Evolutionary conservation across 805 yeast genomes (phyloP).

Genomic region (Kodamaea restingae): DNA sequence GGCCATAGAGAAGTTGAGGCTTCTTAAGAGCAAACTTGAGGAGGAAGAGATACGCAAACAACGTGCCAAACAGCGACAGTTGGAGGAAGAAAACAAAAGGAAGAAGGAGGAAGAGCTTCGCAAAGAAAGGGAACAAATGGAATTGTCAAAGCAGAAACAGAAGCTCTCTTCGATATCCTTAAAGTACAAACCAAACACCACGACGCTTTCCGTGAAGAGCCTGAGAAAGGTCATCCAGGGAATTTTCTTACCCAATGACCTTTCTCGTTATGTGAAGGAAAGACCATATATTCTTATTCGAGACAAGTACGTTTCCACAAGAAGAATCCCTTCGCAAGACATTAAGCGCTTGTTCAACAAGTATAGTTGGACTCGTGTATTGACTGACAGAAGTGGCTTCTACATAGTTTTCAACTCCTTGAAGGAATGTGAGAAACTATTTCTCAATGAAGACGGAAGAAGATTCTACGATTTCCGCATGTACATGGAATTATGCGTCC

Average conservation of each 20-base stretch:
- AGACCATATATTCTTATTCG: slow-evolving; percentile 57
- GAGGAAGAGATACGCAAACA: slow-evolving; percentile 33
- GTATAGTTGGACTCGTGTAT: slow-evolving; percentile 63
- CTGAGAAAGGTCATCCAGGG: slow-evolving; percentile 31
- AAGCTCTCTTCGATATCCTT: slow-evolving; percentile 6
- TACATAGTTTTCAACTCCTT: slow-evolving; percentile 63
- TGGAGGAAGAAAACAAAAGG: slow-evolving; percentile 14
- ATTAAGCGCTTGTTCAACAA: slow-evolving; percentile 54
- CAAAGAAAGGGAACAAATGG: slow-evolving; percentile 14
- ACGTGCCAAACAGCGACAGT: slow-evolving; percentile 10
- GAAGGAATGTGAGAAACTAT: slow-evolving; percentile 58
- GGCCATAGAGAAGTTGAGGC: slow-evolving; percentile 29
- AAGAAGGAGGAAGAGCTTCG: slow-evolving; percentile 15
- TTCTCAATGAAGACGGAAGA: slow-evolving; percentile 56
- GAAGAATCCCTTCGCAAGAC: slow-evolving; percentile 49
- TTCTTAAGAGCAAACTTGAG: slow-evolving; percentile 22
- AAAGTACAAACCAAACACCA: slow-evolving; percentile 29
- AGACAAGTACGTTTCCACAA: slow-evolving; percentile 46
- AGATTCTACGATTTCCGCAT: slow-evolving; percentile 44
- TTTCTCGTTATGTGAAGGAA: slow-evolving; percentile 47
- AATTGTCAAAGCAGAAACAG: slow-evolving; percentile 11
- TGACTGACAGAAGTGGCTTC: slow-evolving; percentile 63
- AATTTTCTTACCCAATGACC: slow-evolving; percentile 44
- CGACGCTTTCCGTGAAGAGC: slow-evolving; percentile 30
- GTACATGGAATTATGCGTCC: slow-evolving; percentile 56